Evolutionary conservation across 306 rosid genomes (phyloP).

Genomic region (Ochetophila trinervis): DNA sequence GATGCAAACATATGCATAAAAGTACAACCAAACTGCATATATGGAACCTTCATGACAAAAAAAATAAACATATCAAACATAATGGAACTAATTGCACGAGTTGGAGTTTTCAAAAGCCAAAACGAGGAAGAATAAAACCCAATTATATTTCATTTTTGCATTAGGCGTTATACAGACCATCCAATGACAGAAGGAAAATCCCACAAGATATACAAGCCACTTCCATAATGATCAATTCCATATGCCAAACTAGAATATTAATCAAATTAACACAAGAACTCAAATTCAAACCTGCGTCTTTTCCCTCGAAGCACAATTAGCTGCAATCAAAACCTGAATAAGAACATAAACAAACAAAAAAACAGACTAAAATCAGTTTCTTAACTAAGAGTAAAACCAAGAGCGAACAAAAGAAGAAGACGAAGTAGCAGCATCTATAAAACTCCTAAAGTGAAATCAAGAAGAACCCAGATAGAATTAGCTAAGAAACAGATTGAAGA

Average conservation of each 20-base stretch:
- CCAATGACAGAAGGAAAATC: neutral
- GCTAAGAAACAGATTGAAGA: conserved; percentile 8
- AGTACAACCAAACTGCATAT: too few species aligned
- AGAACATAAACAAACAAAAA: conserved; percentile 9
- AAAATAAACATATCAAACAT: too few species aligned
- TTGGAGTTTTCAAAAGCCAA: neutral
- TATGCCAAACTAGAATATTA: neutral
- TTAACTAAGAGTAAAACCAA: conserved; percentile 3
- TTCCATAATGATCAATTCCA: neutral
- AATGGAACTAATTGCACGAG: too few species aligned
- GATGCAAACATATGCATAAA: too few species aligned
- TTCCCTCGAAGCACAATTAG: conserved; percentile 81
- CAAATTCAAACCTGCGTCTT: conserved; percentile 70
- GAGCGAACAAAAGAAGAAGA: neutral
- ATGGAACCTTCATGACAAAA: too few species aligned
- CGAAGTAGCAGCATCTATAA: neutral
- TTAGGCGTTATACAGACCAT: neutral
- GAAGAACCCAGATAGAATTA: neutral
- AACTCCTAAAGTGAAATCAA: conserved; percentile 1
- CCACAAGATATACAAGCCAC: neutral
- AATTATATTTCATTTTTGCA: neutral
- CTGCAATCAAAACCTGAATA: conserved; percentile 80
- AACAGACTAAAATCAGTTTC: conserved; percentile 19
- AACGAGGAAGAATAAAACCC: neutral
- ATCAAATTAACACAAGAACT: conserved; percentile 11